phyloP scores from a whole-genome alignment of 1,284 basidiomycete species.

The Fomitopsis palustris region DNA sequence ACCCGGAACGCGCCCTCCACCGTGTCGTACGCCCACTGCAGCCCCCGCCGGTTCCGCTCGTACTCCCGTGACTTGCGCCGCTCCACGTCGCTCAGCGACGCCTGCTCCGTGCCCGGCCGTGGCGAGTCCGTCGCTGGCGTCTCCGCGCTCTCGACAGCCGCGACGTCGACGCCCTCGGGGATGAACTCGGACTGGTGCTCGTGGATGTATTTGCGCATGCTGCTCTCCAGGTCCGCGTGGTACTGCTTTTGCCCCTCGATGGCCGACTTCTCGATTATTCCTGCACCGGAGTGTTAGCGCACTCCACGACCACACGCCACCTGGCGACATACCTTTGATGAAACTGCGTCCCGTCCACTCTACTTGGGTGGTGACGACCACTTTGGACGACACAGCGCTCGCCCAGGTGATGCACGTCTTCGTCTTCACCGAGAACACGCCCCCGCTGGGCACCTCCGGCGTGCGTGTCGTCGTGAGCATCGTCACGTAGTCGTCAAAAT shows the following conservation, averaged over 20 bases:
- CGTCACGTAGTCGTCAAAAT: conserved; percentile 82
- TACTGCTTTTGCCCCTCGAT: conserved; percentile 95
- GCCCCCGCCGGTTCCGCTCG: conserved; percentile 63
- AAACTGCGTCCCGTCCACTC: conserved; percentile 98
- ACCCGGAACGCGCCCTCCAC: conserved; percentile 73
- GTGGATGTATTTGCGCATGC: conserved; percentile 86
- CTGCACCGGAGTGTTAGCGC: conserved; percentile 34
- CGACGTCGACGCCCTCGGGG: conserved; percentile 71
- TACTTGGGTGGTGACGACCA: conserved; percentile 88
- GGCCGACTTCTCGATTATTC: conserved; percentile 89
- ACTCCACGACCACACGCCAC: neutral
- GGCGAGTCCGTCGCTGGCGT: neutral
- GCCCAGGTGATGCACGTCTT: conserved; percentile 95
- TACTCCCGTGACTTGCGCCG: conserved; percentile 52
- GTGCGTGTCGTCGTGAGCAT: conserved; percentile 90
- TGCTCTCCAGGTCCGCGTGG: conserved; percentile 80
- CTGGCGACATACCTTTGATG: conserved; percentile 72
- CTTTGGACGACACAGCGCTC: conserved; percentile 68
- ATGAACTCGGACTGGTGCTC: conserved; percentile 89
- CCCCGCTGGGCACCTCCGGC: conserved; percentile 92
- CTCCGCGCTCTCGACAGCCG: conserved; percentile 37
- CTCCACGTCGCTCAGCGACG: conserved; percentile 27
- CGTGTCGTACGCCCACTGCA: conserved; percentile 87
- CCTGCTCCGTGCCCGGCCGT: conserved; percentile 7
- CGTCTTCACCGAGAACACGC: conserved; percentile 92